Conservation (phyloP, 208 protist genomes). For the Leishmania turanica region DNA sequence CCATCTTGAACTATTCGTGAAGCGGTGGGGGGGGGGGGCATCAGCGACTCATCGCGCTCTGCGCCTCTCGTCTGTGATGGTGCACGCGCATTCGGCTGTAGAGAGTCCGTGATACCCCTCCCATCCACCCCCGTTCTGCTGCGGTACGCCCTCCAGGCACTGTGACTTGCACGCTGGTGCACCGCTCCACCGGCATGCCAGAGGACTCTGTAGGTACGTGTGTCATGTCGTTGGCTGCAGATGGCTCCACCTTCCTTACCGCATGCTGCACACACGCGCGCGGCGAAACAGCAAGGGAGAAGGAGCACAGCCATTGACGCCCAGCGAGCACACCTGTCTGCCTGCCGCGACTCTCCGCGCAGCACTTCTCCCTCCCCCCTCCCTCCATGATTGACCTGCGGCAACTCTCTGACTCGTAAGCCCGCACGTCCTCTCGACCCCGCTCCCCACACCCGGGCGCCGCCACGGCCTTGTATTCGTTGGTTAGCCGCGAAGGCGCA, state of each 20-base stretch:
- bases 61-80: neutral
- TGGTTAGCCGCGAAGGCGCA: neutral
- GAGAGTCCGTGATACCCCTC: too few species aligned
- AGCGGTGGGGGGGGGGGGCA: too few species aligned
- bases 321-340: neutral
- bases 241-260: neutral
- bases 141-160: neutral
- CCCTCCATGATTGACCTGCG: neutral
- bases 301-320: neutral
- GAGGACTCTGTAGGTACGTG: neutral
- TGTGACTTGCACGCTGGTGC: neutral
- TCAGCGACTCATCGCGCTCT: neutral
- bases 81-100: neutral
- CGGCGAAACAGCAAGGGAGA: neutral
- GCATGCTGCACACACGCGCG: neutral
- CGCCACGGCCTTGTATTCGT: neutral
- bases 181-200: neutral
- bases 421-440: neutral
- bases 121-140: too few species aligned
- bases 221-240: neutral
- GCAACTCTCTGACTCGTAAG: neutral
- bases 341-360: neutral
- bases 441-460: neutral
- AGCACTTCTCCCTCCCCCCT: neutral
- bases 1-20: conserved; percentile 19